phyloP scores from a whole-genome alignment of 257 asterid genomes.

The Linderniella brevidens region DNA sequence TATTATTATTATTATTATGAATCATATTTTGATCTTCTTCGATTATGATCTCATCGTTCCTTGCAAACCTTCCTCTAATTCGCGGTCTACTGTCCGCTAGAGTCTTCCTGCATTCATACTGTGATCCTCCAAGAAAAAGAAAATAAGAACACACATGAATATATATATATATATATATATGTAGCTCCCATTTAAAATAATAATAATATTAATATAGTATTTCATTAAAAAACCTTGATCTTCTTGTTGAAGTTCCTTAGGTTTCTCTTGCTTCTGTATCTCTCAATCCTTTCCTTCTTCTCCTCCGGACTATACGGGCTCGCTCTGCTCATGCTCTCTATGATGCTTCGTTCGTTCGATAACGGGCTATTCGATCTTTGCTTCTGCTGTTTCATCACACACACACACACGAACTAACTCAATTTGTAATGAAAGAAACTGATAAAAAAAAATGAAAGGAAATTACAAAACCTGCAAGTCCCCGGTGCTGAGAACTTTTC shows the following conservation, averaged over 20 bases:
- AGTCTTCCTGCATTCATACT: constrained; percentile 92
- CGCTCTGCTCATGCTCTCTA: constrained; percentile 82
- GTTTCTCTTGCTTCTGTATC: constrained; percentile 73
- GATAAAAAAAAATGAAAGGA: too few species aligned
- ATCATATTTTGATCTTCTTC: constrained; percentile 12
- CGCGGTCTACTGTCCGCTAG: constrained; percentile 85
- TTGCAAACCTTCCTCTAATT: constrained; percentile 72
- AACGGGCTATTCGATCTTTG: constrained; percentile 24
- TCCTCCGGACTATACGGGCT: constrained; percentile 67
- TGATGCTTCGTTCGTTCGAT: constrained; percentile 40
- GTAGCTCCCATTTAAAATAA: background rate
- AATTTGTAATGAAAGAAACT: too few species aligned
- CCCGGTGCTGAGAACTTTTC: too few species aligned
- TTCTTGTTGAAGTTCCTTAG: constrained; percentile 83
- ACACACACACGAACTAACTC: too few species aligned
- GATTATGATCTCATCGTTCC: constrained; percentile 50
- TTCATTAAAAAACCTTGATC: constrained; percentile 31
- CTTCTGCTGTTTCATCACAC: background rate
- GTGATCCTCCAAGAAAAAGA: background rate
- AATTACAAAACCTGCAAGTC: too few species aligned
- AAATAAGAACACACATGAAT: too few species aligned
- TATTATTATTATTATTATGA: constrained; percentile 21
- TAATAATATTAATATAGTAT: background rate
- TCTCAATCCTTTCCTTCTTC: constrained; percentile 72
- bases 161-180: too few species aligned